Percentiles rank a stretch among this genome's conserved stretches.
phyloP scores from a whole-genome alignment of 805 yeast species.

The Saccharomycopsis malanga region DNA sequence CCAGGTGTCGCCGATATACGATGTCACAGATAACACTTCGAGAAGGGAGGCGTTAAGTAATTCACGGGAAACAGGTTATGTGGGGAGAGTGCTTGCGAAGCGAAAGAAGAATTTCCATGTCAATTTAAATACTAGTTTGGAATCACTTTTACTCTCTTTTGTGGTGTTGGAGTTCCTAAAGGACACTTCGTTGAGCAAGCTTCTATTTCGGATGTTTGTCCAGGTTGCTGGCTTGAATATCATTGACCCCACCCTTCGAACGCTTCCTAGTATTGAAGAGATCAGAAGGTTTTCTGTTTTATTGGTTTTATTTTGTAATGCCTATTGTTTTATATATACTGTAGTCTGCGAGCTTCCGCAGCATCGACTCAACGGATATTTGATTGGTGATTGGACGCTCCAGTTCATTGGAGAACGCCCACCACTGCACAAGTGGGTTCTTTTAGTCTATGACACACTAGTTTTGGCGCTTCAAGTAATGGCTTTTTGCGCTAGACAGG shows the following conservation, averaged over 20 bases:
- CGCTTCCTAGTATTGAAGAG: background rate
- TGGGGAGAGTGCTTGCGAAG: background rate
- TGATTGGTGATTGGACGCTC: slow-evolving; percentile 15
- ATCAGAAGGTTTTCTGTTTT: slow-evolving; percentile 3
- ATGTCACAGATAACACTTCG: no score
- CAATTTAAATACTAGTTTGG: slow-evolving; percentile 10
- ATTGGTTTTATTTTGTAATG: slow-evolving; percentile 6
- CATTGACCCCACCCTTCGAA: slow-evolving; percentile 3
- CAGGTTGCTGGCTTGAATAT: background rate
- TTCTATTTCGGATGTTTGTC: slow-evolving; percentile 7
- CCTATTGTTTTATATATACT: slow-evolving; percentile 12
- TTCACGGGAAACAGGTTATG: background rate
- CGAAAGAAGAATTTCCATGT: slow-evolving; percentile 2
- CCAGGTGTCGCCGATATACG: background rate
- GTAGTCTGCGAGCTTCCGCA: slow-evolving; percentile 7
- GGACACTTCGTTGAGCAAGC: slow-evolving; percentile 17
- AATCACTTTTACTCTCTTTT: slow-evolving; percentile 11
- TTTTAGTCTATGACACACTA: slow-evolving; percentile 12
- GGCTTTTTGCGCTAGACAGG: background rate
- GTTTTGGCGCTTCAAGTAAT: slow-evolving; percentile 13
- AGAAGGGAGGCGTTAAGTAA: no score
- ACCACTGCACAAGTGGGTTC: slow-evolving; percentile 6
- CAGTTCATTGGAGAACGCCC: slow-evolving; percentile 18
- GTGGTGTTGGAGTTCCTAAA: slow-evolving; percentile 15
- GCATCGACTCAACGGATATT: slow-evolving; percentile 2